Percentiles rank a stretch among this genome's conserved stretches.
These are phyloP conservation scores for Zelonia costaricensis DNA, from an alignment of 208 protist species.

Conservation along the genomic window DNA sequence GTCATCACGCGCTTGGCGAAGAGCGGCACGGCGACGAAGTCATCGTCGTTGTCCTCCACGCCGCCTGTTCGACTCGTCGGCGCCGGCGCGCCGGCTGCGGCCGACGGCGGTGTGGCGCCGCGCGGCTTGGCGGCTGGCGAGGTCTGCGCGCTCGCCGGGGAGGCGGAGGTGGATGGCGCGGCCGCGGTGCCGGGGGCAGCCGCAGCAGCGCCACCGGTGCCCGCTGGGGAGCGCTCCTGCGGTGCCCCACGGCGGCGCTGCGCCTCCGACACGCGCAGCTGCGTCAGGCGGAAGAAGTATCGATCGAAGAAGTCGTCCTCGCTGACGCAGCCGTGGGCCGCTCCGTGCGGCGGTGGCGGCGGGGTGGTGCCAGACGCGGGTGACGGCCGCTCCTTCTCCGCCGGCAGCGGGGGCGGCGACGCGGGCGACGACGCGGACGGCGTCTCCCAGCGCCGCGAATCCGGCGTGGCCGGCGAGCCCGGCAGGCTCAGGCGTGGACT, in stretches of 20 bases:
- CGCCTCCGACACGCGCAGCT: slow-evolving; percentile 54
- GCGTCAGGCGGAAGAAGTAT: slow-evolving; percentile 84
- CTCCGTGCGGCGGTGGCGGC: not conserved
- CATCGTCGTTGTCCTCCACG: slow-evolving; percentile 12
- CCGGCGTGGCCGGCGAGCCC: slow-evolving; percentile 12
- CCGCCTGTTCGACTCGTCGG: not conserved
- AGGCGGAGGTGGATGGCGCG: not conserved
- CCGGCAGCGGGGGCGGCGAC: not conserved
- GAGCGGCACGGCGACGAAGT: slow-evolving; percentile 28
- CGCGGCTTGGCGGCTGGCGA: not conserved
- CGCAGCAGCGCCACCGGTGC: slow-evolving; percentile 1
- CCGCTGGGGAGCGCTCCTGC: not conserved
- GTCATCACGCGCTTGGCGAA: slow-evolving; percentile 48
- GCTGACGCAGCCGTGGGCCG: slow-evolving; percentile 15
- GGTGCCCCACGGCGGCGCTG: slow-evolving; percentile 19
- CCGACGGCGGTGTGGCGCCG: slow-evolving; percentile 5
- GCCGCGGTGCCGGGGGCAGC: not conserved
- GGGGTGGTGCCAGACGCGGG: not conserved
- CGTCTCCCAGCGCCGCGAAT: slow-evolving; percentile 1
- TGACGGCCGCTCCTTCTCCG: not conserved
- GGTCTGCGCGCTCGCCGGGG: not conserved
- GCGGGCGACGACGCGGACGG: not conserved
- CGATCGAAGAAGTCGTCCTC: slow-evolving; percentile 85
- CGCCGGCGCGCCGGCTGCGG: not conserved
- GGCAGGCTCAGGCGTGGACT: slow-evolving; percentile 31